Conservation (phyloP, 139 green algal species). For the Tetraselmis striata region DNA sequence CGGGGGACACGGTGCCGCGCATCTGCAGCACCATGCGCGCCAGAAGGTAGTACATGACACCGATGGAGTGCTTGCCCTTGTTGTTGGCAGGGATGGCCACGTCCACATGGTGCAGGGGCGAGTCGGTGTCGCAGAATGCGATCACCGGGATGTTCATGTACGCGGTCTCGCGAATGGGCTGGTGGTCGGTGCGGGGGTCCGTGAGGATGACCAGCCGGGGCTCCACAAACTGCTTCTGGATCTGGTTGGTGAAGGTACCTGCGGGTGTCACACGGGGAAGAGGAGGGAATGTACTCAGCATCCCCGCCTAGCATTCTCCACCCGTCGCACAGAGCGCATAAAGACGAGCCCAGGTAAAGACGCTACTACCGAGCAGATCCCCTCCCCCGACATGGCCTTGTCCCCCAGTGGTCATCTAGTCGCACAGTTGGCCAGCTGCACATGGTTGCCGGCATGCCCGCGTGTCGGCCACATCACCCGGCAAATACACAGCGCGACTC, state of each 20-base stretch:
- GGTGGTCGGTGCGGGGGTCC: conserved; percentile 87
- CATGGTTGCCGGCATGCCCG: no score
- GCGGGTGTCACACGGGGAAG: no score
- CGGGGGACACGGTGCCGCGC: conserved; percentile 73
- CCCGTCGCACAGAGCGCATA: no score
- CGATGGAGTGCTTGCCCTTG: conserved; percentile 89
- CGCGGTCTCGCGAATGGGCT: conserved; percentile 93
- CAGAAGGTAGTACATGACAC: conserved; percentile 95
- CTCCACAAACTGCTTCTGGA: conserved; percentile 96
- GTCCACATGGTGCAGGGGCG: conserved; percentile 83
- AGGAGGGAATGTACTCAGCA: no score
- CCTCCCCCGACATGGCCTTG: no score
- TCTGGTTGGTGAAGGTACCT: conserved; percentile 98
- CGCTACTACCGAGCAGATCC: no score
- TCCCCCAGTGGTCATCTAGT: no score
- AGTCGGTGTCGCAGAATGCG: conserved; percentile 99
- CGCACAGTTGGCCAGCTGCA: no score
- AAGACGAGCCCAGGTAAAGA: no score
- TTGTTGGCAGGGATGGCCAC: conserved; percentile 99
- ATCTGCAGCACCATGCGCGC: conserved; percentile 75
- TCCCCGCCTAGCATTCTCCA: no score
- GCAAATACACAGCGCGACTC: no score
- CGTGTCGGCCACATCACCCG: no score
- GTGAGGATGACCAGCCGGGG: conserved; percentile 94
- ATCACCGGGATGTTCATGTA: conserved; percentile 99